Base-by-base conservation (phyloP, 768 basidiomycete species). In the Rhizopogon sp. region DNA sequence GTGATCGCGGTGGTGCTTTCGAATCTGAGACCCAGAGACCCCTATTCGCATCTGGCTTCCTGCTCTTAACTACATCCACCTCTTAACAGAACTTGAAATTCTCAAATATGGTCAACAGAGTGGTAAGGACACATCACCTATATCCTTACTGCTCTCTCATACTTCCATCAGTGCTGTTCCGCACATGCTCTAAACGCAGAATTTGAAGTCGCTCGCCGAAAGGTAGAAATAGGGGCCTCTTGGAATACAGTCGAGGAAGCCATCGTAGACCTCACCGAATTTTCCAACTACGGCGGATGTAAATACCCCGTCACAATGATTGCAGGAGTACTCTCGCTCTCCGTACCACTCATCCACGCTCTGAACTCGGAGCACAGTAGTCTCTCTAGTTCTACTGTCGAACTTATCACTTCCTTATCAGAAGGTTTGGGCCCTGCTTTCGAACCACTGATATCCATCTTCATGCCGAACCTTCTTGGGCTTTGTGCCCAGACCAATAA, bases 401-500 rank as follows among this genome's bases (percentile, higher is more conserved):
- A 89, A 46, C 73, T 89, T 35, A 60, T 93, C 14, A 66, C 66
- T 13, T 66, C 74, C 1, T 62, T 87, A 20, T 83, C 83, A 8
- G 70, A 73, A 0, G 80, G 76, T 0, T 73, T 93, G 14, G 86
- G 80, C 17, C 60, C 70, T 5, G 74, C 76, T 6, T 93, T 92
- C 62, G 88, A 88, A 39, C 78, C 82, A 2, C 74, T 93, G 20
- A 69, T 90, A 6, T 68, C 79, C n/a, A 63, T 84, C 11, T 85
- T 88, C 62, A 60, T 93, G 43, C 91, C 90, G 0, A 70, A 82
- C 7, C 73, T 94, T 17, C 72, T 94, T 11, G 69, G 72, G 2
- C 71, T 91, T 22, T 90, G 88, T 58, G 75, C 81, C n/a, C 82
- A 89, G 20, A 78, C 90, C 20, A 93, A 87, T 76, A 93, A 91